These are phyloP conservation scores for Aspergillus brasiliensis DNA, from an alignment of 2,329 filamentous ascomycete species.

Conservation along the genomic window DNA sequence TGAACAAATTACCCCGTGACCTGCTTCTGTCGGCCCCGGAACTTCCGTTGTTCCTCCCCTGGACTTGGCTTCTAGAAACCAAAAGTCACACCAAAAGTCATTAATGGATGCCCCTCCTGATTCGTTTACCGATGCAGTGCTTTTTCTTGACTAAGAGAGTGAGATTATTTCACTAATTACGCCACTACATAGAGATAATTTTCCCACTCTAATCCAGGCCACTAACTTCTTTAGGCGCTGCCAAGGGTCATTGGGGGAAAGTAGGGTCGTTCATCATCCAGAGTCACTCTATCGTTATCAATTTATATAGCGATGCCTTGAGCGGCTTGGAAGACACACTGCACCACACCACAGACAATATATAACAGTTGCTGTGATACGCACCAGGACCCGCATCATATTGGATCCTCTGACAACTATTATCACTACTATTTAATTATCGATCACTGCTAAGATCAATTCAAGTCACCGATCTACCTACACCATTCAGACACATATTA, in stretches of 20 bases:
- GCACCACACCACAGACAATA: too few species aligned
- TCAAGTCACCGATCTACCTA: background rate
- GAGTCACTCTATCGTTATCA: background rate
- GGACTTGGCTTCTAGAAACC: background rate
- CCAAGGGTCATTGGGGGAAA: background rate
- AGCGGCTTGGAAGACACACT: background rate
- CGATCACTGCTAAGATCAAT: background rate
- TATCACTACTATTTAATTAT: too few species aligned
- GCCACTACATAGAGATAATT: background rate
- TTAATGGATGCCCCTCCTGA: background rate
- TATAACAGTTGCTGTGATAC: background rate
- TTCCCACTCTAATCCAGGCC: background rate
- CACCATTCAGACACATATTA: too few species aligned
- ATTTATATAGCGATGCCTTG: background rate
- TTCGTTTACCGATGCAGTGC: background rate
- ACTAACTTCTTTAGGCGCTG: background rate
- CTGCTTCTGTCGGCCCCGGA: background rate
- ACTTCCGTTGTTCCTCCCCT: background rate
- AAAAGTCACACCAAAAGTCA: too few species aligned
- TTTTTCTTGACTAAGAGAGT: background rate
- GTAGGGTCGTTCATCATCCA: background rate
- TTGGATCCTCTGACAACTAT: background rate
- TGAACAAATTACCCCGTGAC: background rate
- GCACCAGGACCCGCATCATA: background rate
- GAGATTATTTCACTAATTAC: background rate